phyloP scores from a whole-genome alignment of 768 basidiomycete species.

The Leccinum pellstonianum region DNA sequence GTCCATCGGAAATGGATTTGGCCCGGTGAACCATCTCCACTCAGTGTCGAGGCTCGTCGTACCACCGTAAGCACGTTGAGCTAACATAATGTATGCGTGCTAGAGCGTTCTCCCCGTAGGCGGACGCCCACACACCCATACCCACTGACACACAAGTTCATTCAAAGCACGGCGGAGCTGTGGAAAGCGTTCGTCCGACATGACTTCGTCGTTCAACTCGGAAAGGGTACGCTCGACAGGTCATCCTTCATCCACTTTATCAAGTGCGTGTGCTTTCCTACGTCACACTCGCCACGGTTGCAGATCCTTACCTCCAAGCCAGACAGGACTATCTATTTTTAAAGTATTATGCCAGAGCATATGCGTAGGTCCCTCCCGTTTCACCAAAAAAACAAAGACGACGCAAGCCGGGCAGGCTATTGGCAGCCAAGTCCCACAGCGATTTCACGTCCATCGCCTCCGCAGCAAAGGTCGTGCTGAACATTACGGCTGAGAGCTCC shows the following conservation, averaged over 20 bases:
- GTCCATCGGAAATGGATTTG: constrained; percentile 70
- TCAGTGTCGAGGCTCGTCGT: constrained; percentile 47
- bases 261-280: constrained; percentile 47
- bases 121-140: constrained; percentile 59
- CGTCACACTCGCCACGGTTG: neutral
- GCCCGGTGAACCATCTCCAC: constrained; percentile 87
- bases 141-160: constrained; percentile 66
- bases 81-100: neutral
- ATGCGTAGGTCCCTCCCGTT: constrained; percentile 46
- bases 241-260: constrained; percentile 83
- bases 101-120: constrained; percentile 33
- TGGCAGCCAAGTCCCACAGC: constrained; percentile 69
- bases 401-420: constrained; percentile 43
- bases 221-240: constrained; percentile 62
- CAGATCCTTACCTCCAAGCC: neutral
- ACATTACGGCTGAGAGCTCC: constrained; percentile 64
- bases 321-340: constrained; percentile 84
- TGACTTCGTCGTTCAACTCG: constrained; percentile 77
- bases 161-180: constrained; percentile 48
- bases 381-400: neutral
- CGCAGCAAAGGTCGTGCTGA: constrained; percentile 61
- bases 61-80: constrained; percentile 48
- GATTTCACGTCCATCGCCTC: constrained; percentile 59
- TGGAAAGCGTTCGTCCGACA: constrained; percentile 84
- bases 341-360: constrained; percentile 82